Base-by-base conservation (phyloP, 192 early-diverging fungal species). In the Coemansia sp. region DNA sequence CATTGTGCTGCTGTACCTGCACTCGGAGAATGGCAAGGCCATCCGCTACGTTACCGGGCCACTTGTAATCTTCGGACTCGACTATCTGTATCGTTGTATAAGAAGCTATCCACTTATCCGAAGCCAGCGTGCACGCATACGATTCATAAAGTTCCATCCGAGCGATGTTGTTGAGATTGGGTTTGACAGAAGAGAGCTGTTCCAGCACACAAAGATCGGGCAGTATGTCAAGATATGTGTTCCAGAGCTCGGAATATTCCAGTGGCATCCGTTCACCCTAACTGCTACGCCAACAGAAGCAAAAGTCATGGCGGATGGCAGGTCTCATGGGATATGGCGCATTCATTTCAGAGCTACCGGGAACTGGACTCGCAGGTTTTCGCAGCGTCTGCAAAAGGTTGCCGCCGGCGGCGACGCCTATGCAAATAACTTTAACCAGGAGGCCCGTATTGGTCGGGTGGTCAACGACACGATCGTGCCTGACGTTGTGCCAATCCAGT, bases 181-280 rank as follows among this genome's bases (percentile, higher is more conserved):
- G 41, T 88, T 87, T 69, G 86, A 89, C 57, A 87, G 87, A 45
- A 80, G 82, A 21, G 74, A 86, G 65, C 60, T 82, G 61, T 37
- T 74, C 65, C 74, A 77, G 63, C 65, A 71, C 49, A 88, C 93
- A 18, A 63, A 64, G 12, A 62, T 75, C 39, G 92, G 92, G 15
- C 92, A 94, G 73, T 94, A 92, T 68, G 81, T 94, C 63, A 92
- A 90, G 57, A 73, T 94, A 54, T 86, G 85, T 74, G 85, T 89
- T 39, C 93, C 93, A 8, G 86, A 90, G 66, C 85, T 93, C 12
- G 89, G 90, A 5, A 74, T 82, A 6, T 85, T 89, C 83, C 87
- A 94, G 65, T 94, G 88, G 90, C 92, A 94, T 61, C 92, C 92
- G 19, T 94, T 92, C 67, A 92, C 90, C 4, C 82, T 94, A 41